Evolutionary conservation across 306 rosid species (phyloP).

Genomic region (Cucurbita maxima): DNA sequence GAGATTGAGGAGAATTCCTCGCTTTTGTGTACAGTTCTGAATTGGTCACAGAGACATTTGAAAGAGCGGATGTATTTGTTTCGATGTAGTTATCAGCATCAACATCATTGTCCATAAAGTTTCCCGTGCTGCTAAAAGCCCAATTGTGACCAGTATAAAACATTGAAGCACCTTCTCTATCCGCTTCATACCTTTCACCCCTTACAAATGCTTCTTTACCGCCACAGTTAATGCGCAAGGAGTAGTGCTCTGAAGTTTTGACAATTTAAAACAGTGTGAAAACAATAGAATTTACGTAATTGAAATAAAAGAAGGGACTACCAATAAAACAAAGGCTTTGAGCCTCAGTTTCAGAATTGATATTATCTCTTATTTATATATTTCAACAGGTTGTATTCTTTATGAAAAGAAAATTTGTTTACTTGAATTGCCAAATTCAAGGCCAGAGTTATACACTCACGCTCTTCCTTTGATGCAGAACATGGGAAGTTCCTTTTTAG

Average conservation of each 20-base stretch:
- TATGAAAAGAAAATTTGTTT: neutral
- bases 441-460: slow-evolving; percentile 29
- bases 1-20: slow-evolving; percentile 70
- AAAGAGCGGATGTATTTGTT: slow-evolving; percentile 50
- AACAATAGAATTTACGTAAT: neutral
- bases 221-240: slow-evolving; percentile 73
- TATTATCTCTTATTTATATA: neutral
- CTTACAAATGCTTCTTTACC: slow-evolving; percentile 47
- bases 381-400: neutral
- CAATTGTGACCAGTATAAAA: slow-evolving; percentile 35
- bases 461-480: slow-evolving; percentile 11
- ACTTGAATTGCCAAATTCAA: neutral
- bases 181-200: slow-evolving; percentile 37
- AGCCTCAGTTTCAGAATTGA: neutral
- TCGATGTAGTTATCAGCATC: slow-evolving; percentile 48
- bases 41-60: slow-evolving; percentile 19
- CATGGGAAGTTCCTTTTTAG: slow-evolving; percentile 64
- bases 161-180: slow-evolving; percentile 70
- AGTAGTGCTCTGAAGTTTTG: slow-evolving; percentile 28
- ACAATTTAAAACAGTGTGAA: neutral
- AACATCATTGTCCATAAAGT: slow-evolving; percentile 76
- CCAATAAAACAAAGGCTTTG: neutral
- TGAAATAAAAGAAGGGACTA: neutral
- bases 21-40: slow-evolving; percentile 57
- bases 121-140: slow-evolving; percentile 90